These are phyloP conservation scores for Coemansia nantahalensis DNA, from an alignment of 192 early-diverging fungal genomes.

Conservation along the genomic window DNA sequence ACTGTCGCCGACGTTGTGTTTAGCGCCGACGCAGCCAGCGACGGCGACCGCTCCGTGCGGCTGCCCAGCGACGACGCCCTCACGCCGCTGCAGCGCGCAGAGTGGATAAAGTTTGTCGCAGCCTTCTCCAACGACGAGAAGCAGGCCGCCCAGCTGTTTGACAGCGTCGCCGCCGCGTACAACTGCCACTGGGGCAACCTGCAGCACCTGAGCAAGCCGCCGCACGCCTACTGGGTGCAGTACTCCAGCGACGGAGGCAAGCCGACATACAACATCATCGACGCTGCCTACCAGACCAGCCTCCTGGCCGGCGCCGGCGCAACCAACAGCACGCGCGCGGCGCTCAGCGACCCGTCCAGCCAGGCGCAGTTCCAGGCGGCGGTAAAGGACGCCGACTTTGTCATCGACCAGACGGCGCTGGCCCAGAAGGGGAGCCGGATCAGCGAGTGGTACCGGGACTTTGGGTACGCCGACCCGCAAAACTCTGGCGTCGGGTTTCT, in stretches of 20 bases:
- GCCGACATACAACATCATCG: constrained; percentile 54
- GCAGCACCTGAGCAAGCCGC: constrained; percentile 20
- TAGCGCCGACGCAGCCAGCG: constrained; percentile 24
- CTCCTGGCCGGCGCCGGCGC: constrained; percentile 64
- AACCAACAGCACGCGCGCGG: constrained; percentile 46
- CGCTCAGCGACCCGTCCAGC: constrained; percentile 22
- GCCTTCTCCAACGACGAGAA: constrained; percentile 45
- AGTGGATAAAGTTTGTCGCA: constrained; percentile 50
- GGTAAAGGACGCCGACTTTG: constrained; percentile 56
- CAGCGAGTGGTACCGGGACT: constrained; percentile 38
- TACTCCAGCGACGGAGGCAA: constrained; percentile 55
- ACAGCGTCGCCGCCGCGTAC: constrained; percentile 36
- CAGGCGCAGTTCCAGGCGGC: constrained; percentile 50
- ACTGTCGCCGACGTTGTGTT: constrained; percentile 26
- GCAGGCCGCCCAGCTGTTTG: constrained; percentile 24
- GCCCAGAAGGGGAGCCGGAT: constrained; percentile 26
- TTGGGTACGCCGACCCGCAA: constrained; percentile 38
- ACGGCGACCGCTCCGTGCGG: constrained; percentile 26
- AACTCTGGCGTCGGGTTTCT: constrained; percentile 34
- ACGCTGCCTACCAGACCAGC: constrained; percentile 55
- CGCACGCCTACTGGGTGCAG: constrained; percentile 61
- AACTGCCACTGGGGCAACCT: constrained; percentile 44
- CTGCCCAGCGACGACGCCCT: constrained; percentile 33
- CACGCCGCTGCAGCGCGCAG: constrained; percentile 35
- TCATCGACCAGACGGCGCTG: constrained; percentile 64